A percentile compares a stretch with the other conserved stretches of the same genome.
phyloP scores from a whole-genome alignment of 208 protist species.

The Trypanosoma avium region DNA sequence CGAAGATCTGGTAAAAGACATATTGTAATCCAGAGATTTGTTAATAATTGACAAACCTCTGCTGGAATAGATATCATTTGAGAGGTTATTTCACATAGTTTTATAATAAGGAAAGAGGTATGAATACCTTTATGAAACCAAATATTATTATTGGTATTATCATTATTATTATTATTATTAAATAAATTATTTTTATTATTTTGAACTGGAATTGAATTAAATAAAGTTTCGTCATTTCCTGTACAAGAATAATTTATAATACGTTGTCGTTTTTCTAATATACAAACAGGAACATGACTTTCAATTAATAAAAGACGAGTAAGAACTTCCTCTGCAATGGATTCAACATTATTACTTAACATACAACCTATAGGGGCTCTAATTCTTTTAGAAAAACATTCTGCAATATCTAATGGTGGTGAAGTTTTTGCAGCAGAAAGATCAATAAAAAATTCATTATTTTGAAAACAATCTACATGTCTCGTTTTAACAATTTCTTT shows the following conservation, averaged over 20 bases:
- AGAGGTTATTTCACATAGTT: constrained; percentile 48
- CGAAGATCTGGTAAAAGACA: constrained; percentile 64
- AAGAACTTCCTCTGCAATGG: constrained; percentile 51
- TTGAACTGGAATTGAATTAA: not conserved
- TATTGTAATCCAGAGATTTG: constrained; percentile 44
- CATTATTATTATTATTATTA: not conserved
- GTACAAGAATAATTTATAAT: constrained; percentile 9
- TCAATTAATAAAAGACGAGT: constrained; percentile 56
- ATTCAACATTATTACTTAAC: constrained; percentile 15
- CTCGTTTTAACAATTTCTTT: not conserved
- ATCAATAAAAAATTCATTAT: not conserved
- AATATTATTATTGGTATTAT: constrained; percentile 20
- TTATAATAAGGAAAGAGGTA: constrained; percentile 30
- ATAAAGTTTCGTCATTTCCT: not conserved
- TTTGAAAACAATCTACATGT: constrained; percentile 9
- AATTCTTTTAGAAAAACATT: constrained; percentile 50
- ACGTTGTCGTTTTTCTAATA: constrained; percentile 27
- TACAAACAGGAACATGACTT: constrained; percentile 34
- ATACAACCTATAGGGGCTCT: constrained; percentile 15
- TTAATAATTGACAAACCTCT: constrained; percentile 43
- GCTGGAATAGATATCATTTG: constrained; percentile 39
- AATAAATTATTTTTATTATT: not conserved
- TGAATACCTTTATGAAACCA: constrained; percentile 59
- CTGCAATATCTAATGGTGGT: constrained; percentile 36
- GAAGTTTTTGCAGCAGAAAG: constrained; percentile 26